Conservation (phyloP, 2,329 filamentous ascomycete genomes). For the Epichloe brachyelytri region DNA sequence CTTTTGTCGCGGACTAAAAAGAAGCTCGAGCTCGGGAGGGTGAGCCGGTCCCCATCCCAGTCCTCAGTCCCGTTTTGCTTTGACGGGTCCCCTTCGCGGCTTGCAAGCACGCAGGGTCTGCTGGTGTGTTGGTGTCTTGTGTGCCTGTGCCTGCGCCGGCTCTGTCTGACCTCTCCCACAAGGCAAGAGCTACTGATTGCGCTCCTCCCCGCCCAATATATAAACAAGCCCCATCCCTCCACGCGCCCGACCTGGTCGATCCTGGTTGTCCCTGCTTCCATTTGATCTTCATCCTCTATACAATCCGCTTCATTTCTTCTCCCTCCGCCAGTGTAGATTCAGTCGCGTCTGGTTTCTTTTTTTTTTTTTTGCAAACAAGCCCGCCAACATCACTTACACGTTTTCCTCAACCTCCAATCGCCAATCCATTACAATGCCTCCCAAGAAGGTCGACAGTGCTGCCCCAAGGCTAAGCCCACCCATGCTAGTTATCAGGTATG, state of each 20-base stretch:
- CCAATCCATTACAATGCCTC: constrained; percentile 37
- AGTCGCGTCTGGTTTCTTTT: constrained; percentile 11
- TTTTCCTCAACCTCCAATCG: constrained; percentile 9
- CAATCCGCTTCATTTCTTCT: constrained; percentile 10
- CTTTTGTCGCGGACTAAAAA: background rate
- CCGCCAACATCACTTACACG: constrained; percentile 1
- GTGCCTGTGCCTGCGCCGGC: background rate
- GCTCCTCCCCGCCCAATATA: constrained; percentile 45
- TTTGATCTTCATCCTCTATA: constrained; percentile 12
- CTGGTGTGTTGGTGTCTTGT: background rate
- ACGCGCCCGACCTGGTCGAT: constrained; percentile 36
- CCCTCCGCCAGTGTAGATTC: constrained; percentile 13
- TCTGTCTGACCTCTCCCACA: background rate
- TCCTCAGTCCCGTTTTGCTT: background rate
- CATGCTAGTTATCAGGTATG: constrained; percentile 49
- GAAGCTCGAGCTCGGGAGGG: constrained; percentile 2
- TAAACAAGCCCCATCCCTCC: constrained; percentile 42
- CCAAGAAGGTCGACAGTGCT: constrained; percentile 40
- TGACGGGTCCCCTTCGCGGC: background rate
- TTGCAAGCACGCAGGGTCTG: background rate
- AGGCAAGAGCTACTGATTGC: constrained; percentile 35
- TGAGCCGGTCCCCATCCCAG: background rate
- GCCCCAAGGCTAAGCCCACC: constrained; percentile 36
- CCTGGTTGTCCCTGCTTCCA: constrained; percentile 19
- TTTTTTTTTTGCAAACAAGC: background rate